Base-by-base conservation (phyloP, 2,329 filamentous ascomycete species). In the Fragosphaeria purpurea region DNA sequence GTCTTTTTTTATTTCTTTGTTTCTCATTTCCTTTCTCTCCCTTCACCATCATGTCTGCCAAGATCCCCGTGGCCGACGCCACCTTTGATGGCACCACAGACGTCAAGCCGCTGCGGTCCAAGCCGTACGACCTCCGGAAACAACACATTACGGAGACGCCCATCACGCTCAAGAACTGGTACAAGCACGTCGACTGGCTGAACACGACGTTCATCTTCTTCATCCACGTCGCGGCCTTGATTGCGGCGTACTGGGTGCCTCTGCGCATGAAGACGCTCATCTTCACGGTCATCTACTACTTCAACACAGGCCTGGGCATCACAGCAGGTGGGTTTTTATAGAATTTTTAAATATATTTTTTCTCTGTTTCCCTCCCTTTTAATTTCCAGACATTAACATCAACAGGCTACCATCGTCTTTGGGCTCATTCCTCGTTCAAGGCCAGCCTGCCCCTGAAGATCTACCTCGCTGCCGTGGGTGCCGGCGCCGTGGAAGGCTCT, bases 151-250 rank as follows among this genome's bases (percentile, higher is more conserved):
- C 87, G 57, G 88, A 94, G 57, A 79, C 80, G 56, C 85, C 86
- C 52, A 83, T 94, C 60, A 95, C 87, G 53, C 77, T 75, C 68
- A 72, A 75, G 62, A 95, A 95, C 74, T 93, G 87, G 86, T 83
- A 89, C 71, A 85, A 90, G 72, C 89, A 95, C 65, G 78, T 95
- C 74, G 89, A 95, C 77, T 95, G 89, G 88, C 77, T 95, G 58
- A 95, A 95, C 68, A 83, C 87, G 56, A 77, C 75, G 55, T 78
- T 95, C 65, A 91, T 95, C 65, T 68, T 94, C 57, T 75, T 85
- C 58, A 77, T 95, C 44, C 89, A 90, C 41, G 55, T 90, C 45
- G 73, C 79, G 52, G 89, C 89, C 56, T 77, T 85, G 63, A 68
- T 93, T 59, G 77, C 80, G 50, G 77, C 88, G 47, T 81, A 86